phyloP scores from a whole-genome alignment of 139 green algal species.

The Mychonastes homosphaera region DNA sequence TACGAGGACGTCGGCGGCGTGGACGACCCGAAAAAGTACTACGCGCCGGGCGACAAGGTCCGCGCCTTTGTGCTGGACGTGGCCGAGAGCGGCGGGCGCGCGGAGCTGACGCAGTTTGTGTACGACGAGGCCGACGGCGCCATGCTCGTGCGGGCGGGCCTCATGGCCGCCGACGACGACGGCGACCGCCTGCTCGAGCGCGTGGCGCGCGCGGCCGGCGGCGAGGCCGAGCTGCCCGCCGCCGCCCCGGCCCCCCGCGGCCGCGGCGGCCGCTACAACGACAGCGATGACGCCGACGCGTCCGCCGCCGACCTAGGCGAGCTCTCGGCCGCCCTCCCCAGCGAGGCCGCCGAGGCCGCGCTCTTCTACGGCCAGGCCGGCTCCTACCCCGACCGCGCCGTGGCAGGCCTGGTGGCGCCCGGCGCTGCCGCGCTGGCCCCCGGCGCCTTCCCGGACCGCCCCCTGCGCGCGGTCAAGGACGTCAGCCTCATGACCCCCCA shows the following conservation, averaged over 20 bases:
- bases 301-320: not conserved
- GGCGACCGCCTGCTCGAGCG: not conserved
- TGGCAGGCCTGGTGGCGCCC: not conserved
- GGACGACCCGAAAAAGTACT: conserved; percentile 14
- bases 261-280: too few species aligned
- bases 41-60: conserved; percentile 23
- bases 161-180: not conserved
- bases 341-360: not conserved
- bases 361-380: not conserved
- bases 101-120: conserved; percentile 34
- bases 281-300: too few species aligned
- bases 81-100: conserved; percentile 7
- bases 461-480: not conserved
- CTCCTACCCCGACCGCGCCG: not conserved
- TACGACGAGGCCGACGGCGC: conserved; percentile 27
- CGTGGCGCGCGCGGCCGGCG: too few species aligned
- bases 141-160: conserved; percentile 5
- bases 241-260: too few species aligned
- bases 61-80: conserved; percentile 34
- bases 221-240: not conserved
- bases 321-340: not conserved
- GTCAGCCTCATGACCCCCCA: not conserved
- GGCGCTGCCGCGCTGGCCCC: conserved; percentile 10
- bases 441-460: conserved; percentile 3
- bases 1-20: conserved; percentile 11